Conservation (phyloP, 2,329 filamentous ascomycete genomes). For the Huntiella decipiens region DNA sequence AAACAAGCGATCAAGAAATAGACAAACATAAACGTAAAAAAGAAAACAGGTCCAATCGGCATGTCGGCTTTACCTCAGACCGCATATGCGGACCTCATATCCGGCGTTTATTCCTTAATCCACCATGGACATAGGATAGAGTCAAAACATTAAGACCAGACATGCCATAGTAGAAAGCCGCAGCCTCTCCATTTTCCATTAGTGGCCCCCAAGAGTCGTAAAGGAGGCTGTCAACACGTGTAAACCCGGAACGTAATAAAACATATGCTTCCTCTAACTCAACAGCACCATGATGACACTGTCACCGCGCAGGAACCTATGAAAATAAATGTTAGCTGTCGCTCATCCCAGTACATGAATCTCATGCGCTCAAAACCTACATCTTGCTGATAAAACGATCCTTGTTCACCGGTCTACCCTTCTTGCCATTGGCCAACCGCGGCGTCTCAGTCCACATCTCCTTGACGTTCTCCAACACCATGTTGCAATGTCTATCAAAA, state of each 20-base stretch:
- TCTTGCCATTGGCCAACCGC: constrained; percentile 63
- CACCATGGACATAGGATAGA: too few species aligned
- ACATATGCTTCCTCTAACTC: constrained; percentile 30
- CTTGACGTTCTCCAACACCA: constrained; percentile 84
- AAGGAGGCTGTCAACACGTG: constrained; percentile 7
- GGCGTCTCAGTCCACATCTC: constrained; percentile 99
- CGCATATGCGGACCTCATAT: too few species aligned
- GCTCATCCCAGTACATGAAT: not conserved
- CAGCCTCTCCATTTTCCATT: not conserved
- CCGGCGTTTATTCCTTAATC: too few species aligned
- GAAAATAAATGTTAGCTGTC: not conserved
- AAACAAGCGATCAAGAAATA: constrained; percentile 12
- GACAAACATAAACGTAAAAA: constrained; percentile 1
- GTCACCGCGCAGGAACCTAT: constrained; percentile 68
- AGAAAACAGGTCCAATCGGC: not conserved
- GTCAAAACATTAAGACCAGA: too few species aligned
- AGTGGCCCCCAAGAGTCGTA: constrained; percentile 8
- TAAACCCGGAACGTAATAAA: constrained; percentile 5
- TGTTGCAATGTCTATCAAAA: constrained; percentile 97
- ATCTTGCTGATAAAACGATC: constrained; percentile 97
- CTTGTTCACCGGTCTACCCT: constrained; percentile 85
- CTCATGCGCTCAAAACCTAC: constrained; percentile 29
- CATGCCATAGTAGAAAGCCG: too few species aligned
- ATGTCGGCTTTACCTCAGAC: not conserved
- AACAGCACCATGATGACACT: constrained; percentile 74